Evolutionary conservation across 306 rosid genomes (phyloP).

Genomic region (Trifolium pratense): DNA sequence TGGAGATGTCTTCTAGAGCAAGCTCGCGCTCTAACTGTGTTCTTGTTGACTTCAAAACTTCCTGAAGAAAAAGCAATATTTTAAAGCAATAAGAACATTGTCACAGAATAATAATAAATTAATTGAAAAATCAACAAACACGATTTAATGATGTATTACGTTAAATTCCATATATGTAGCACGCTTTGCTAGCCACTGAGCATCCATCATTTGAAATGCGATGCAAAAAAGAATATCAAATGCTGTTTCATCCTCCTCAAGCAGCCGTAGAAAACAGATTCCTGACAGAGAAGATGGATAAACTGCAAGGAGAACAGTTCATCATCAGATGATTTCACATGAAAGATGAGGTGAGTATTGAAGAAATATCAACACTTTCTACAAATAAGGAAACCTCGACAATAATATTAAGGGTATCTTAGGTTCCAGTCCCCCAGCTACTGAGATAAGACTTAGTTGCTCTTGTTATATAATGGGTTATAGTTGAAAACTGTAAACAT

Average conservation of each 20-base stretch:
- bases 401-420: slow-evolving; percentile 15
- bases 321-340: slow-evolving; percentile 23
- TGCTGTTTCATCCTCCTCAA: slow-evolving; percentile 81
- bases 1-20: slow-evolving; percentile 76
- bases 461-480: no score
- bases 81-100: neutral
- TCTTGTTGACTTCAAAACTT: slow-evolving; percentile 84
- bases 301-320: slow-evolving; percentile 55
- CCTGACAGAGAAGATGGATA: slow-evolving; percentile 67
- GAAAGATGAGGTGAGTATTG: neutral
- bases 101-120: neutral
- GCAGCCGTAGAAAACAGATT: slow-evolving; percentile 66
- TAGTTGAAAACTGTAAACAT: neutral
- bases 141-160: slow-evolving; percentile 46
- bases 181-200: slow-evolving; percentile 93
- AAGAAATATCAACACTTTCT: neutral
- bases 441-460: neutral
- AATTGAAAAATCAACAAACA: slow-evolving; percentile 16
- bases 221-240: slow-evolving; percentile 83
- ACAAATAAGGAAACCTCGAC: slow-evolving; percentile 4
- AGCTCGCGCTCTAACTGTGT: slow-evolving; percentile 92
- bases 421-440: neutral
- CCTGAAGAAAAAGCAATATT: slow-evolving; percentile 48
- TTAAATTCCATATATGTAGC: slow-evolving; percentile 96
- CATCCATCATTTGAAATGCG: slow-evolving; percentile 94